Evolutionary conservation across 2,329 filamentous ascomycete genomes (phyloP).

Genomic region (Paecilomyces niveus): DNA sequence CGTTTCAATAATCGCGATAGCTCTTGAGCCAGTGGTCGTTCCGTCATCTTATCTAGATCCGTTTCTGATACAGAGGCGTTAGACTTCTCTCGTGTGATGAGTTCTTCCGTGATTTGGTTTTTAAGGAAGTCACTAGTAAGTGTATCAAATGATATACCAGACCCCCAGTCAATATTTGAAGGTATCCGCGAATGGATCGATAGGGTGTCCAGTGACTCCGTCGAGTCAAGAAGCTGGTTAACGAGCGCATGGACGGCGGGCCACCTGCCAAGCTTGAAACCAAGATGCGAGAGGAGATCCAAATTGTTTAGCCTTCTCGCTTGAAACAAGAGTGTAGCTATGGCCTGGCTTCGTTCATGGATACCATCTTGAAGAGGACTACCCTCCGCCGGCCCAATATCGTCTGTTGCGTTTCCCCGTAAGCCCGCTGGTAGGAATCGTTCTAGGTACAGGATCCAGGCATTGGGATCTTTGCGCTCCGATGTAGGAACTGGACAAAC

Average conservation of each 20-base stretch:
- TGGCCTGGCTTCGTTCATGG: constrained; percentile 16
- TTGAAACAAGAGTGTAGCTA: constrained; percentile 24
- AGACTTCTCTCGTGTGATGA: not conserved
- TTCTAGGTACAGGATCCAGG: constrained; percentile 30
- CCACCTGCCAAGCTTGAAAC: constrained; percentile 33
- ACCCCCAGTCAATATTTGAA: constrained; percentile 23
- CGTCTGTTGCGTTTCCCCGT: constrained; percentile 8
- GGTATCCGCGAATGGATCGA: constrained; percentile 12
- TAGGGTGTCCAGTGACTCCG: constrained; percentile 17
- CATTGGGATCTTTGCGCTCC: constrained; percentile 16
- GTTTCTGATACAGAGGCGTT: not conserved
- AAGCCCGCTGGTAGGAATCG: constrained; percentile 23
- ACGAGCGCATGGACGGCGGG: constrained; percentile 32
- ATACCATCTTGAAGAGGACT: constrained; percentile 9
- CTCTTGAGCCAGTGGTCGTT: constrained; percentile 16
- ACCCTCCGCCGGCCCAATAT: constrained; percentile 1
- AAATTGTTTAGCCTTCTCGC: constrained; percentile 19
- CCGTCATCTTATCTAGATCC: constrained; percentile 16
- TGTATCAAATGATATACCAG: constrained; percentile 20
- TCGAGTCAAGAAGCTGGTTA: constrained; percentile 30
- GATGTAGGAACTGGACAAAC: constrained; percentile 11
- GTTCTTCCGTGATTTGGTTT: not conserved
- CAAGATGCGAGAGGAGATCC: constrained; percentile 34
- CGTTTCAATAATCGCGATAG: constrained; percentile 22
- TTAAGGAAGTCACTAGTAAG: constrained; percentile 14